Base-by-base conservation (phyloP, 2,329 filamentous ascomycete species). In the Sclerotinia glacialis region DNA sequence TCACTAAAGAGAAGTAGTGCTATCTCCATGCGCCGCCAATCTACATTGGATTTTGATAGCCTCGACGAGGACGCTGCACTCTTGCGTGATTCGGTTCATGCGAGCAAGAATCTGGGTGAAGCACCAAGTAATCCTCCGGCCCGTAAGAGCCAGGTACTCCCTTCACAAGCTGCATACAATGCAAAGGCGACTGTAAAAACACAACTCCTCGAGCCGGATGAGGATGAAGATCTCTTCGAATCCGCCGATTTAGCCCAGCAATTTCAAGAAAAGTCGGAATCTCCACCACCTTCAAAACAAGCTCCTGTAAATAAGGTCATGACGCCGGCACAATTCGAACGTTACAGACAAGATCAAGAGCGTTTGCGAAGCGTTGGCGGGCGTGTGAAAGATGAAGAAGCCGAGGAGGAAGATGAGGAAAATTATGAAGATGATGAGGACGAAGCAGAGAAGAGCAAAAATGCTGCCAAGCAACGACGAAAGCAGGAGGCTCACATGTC, bases 401-500 rank as follows among this genome's bases (percentile, higher is more conserved):
- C 87, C 9, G 85, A 88, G 26, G 86, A 88, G 8, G 85, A 88
- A 21, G 62, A 65, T 6, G 86, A 89, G 31, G 83, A 83, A 65
- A 82, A 88, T 68, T 89, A 90, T 69, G 86, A 89, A 49, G 88
- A 91, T 55, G 89, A 92, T 55, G 90, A 93, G 52, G 92, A 96
- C 72, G 92, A 96, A 70, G 77, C 83, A 0, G 92, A 96, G 74
- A 91, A 90, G 74, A 86, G 87, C 37, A 89, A 83, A 75, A 84
- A 91, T 75, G 83, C 89, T 56, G 86, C 89, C 23, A 90, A 88
- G 76, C 91, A 95, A 76, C 84, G 93, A 70, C 86, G 88, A 73
- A 95, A 93, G 81, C 93, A 97, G 76, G 92, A 96, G 78, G 93
- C 93, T 16, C 92, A 95, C 76, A 89, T 97, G 82, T 85, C 92